phyloP scores from a whole-genome alignment of 495 filamentous ascomycete genomes.

The Aspergillus saccharolyticus region DNA sequence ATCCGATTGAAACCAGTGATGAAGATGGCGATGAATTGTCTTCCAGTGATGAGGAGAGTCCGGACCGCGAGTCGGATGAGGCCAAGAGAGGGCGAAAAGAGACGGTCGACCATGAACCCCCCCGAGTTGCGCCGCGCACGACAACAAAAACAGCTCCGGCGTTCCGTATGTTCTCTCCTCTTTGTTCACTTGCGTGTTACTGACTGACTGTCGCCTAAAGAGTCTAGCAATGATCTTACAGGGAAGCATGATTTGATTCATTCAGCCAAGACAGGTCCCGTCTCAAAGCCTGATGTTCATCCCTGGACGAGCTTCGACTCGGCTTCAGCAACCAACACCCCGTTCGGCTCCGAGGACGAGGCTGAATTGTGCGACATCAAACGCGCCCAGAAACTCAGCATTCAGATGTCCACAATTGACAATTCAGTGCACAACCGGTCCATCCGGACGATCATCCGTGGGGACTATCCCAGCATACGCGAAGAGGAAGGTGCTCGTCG shows the following conservation, averaged over 20 bases:
- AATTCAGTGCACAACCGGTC: slow-evolving; percentile 73
- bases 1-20: slow-evolving; percentile 47
- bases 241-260: slow-evolving; percentile 11
- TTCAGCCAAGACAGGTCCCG: slow-evolving; percentile 19
- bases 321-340: slow-evolving; percentile 65
- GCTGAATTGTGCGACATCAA: slow-evolving; percentile 77
- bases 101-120: slow-evolving; percentile 20
- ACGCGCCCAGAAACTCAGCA: slow-evolving; percentile 75
- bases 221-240: neutral
- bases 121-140: slow-evolving; percentile 13
- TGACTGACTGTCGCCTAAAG: neutral
- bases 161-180: slow-evolving; percentile 7
- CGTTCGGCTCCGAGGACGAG: slow-evolving; percentile 82
- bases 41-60: slow-evolving; percentile 46
- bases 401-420: slow-evolving; percentile 70
- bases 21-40: slow-evolving; percentile 43
- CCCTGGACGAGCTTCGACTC: slow-evolving; percentile 77
- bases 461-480: slow-evolving; percentile 69
- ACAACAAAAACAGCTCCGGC: slow-evolving; percentile 15
- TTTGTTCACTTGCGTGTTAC: neutral
- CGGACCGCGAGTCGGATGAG: slow-evolving; percentile 28
- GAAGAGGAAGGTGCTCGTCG: slow-evolving; percentile 68
- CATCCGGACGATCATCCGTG: slow-evolving; percentile 82
- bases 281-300: slow-evolving; percentile 60
- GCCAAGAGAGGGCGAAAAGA: slow-evolving; percentile 26